Base-by-base conservation (phyloP, 2,329 filamentous ascomycete genomes). In the Cordyceps cicadae region DNA sequence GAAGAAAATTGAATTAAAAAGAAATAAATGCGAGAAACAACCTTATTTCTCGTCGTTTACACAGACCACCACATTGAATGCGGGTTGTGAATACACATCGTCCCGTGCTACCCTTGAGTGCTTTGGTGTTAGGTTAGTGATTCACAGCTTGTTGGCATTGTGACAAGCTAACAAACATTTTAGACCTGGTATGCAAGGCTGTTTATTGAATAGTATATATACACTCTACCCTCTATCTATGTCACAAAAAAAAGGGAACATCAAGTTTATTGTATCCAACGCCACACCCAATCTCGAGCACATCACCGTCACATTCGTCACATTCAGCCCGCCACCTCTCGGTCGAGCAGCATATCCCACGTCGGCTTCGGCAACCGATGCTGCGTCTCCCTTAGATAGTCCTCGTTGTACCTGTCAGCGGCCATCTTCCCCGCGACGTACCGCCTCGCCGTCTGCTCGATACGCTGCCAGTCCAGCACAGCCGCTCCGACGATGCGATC, bases 351-450 rank as follows among this genome's bases (percentile, higher is more conserved):
- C 60, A 61, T 61, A 43, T 61, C 60, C 54, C 54, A 61, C 15
- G 54, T 54, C 54, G 60, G 60, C 19, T 52, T 61, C 17, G 60
- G 60, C 49, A 61, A 17, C 19, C 46, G 54, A 32, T 37, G 26
- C 48, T 17, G n/a, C 32, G 39, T 53, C 39, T 58, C 60, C 19
- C 41, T 29, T 19, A 56, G 48, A 43, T 57, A 57, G 19, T 17
- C 7, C 34, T 57, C 54, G 21, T 57, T 43, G 46, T 61, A 61
- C 34, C 60, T 52, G 19, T 61, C 37, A n/a, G 12, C 24, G 3
- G 60, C 60, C 54, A 61, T 58, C 54, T 61, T 61, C 11, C 32
- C 19, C 9, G 53, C 54, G 17, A 61, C 54, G 9, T 53, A 58
- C 2, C 15, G 19, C 21, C 60, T 37, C 7, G 60, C 60, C 21